Conservation (phyloP, 192 early-diverging fungal species). For the Mycoemilia scoparia region DNA sequence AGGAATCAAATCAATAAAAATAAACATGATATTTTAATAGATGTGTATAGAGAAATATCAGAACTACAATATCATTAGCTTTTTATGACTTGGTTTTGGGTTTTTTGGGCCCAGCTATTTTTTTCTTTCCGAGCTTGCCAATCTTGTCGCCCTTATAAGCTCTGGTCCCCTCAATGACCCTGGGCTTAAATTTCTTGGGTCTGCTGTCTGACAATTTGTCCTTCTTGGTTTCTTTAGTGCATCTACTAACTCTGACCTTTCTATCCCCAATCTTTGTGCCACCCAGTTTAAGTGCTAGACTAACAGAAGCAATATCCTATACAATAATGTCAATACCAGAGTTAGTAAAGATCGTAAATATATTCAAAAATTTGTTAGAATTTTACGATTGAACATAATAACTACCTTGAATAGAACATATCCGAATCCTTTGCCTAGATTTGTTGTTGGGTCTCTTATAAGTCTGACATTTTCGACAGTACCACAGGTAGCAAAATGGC, state of each 20-base stretch:
- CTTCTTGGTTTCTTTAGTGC: constrained; percentile 20
- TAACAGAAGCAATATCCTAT: constrained; percentile 53
- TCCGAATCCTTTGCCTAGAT: constrained; percentile 84
- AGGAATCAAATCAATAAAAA: too few species aligned
- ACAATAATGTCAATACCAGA: constrained; percentile 15
- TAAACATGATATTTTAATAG: too few species aligned
- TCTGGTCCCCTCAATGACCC: constrained; percentile 33
- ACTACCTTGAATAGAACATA: constrained; percentile 69
- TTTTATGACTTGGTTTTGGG: too few species aligned
- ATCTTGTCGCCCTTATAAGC: constrained; percentile 31
- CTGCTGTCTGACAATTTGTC: too few species aligned
- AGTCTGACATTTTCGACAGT: constrained; percentile 64
- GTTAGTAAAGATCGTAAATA: neutral
- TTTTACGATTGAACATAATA: neutral
- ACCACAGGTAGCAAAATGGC: constrained; percentile 48
- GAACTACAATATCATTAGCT: too few species aligned
- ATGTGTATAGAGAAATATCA: too few species aligned
- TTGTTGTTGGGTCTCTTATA: constrained; percentile 64
- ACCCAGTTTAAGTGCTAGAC: constrained; percentile 57
- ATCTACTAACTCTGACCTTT: constrained; percentile 16
- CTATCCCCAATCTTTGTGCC: constrained; percentile 43
- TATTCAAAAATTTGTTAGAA: neutral
- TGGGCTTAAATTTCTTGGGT: too few species aligned
- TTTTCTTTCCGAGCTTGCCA: constrained; percentile 2
- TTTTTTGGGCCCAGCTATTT: too few species aligned